A percentile compares a stretch with the other conserved stretches of the same genome.
phyloP scores from a whole-genome alignment of 768 basidiomycete species.

The Chiua virens region DNA sequence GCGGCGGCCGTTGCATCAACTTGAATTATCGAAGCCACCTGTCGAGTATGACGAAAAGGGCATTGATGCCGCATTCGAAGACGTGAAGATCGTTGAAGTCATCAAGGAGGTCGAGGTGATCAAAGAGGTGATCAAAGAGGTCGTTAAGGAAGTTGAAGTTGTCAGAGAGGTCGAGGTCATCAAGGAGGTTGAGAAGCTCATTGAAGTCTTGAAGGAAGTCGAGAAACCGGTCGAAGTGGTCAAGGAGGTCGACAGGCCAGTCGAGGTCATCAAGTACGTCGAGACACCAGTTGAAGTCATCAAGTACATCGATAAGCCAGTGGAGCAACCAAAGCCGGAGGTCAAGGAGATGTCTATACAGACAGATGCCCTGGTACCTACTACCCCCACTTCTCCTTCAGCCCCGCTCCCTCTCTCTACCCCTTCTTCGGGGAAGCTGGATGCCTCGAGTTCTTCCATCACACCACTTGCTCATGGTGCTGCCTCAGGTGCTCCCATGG shows the following conservation, averaged over 20 bases:
- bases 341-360: constrained; percentile 75
- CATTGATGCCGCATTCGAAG: constrained; percentile 34
- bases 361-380: constrained; percentile 56
- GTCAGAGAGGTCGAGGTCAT: constrained; percentile 29
- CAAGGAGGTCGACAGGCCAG: constrained; percentile 31
- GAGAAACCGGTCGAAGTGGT: constrained; percentile 21
- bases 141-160: constrained; percentile 35
- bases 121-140: constrained; percentile 24
- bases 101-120: constrained; percentile 32
- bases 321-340: constrained; percentile 56
- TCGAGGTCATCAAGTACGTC: constrained; percentile 37
- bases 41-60: constrained; percentile 54
- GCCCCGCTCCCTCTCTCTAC: constrained; percentile 26
- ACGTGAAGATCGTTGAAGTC: constrained; percentile 31
- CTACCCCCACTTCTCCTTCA: constrained; percentile 33
- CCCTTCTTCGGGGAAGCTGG: constrained; percentile 22
- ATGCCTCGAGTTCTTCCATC: constrained; percentile 30
- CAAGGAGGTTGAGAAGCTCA: constrained; percentile 19
- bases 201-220: constrained; percentile 27
- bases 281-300: constrained; percentile 29
- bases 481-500: constrained; percentile 32
- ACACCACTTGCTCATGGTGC: constrained; percentile 36
- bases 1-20: constrained; percentile 1
- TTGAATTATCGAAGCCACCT: constrained; percentile 11
- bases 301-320: constrained; percentile 36